phyloP scores from a whole-genome alignment of 768 basidiomycete species.

The Gautieria morchelliformis region DNA sequence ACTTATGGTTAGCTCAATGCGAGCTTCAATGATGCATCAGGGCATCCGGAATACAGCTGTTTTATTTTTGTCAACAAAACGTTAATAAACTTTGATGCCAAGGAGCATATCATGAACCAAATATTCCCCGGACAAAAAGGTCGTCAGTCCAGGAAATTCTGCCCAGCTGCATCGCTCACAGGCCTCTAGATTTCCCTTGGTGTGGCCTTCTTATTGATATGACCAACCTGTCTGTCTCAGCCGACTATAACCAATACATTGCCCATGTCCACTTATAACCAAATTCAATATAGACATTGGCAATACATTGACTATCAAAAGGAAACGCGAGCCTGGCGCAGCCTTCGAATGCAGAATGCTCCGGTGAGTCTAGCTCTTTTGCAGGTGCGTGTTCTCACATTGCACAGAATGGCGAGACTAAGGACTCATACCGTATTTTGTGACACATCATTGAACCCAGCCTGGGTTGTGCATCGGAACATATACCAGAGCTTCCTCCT shows the following conservation, averaged over 20 bases:
- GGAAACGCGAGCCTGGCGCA: constrained; percentile 52
- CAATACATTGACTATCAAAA: constrained; percentile 63
- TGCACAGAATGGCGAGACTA: constrained; percentile 55
- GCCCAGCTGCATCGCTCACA: not conserved
- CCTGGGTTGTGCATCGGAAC: constrained; percentile 47
- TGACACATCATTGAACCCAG: constrained; percentile 61
- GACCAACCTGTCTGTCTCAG: constrained; percentile 63
- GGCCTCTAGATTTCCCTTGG: constrained; percentile 73
- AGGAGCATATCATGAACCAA: constrained; percentile 40
- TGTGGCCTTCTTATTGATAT: constrained; percentile 82
- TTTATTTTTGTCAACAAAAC: constrained; percentile 86
- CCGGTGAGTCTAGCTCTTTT: no score
- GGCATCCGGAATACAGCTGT: constrained; percentile 92
- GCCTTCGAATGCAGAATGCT: constrained; percentile 66
- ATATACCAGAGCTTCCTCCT: no score
- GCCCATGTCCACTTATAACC: not conserved
- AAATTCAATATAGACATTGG: constrained; percentile 35
- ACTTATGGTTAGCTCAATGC: no score
- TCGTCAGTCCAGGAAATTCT: no score
- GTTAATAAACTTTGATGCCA: constrained; percentile 73
- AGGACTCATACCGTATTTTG: constrained; percentile 74
- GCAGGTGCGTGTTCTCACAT: constrained; percentile 3
- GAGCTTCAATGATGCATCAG: constrained; percentile 26
- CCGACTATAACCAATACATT: constrained; percentile 64
- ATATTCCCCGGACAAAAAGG: no score